phyloP scores from a whole-genome alignment of 192 early-diverging fungal genomes.

The Phycomyces blakesleeanus region DNA sequence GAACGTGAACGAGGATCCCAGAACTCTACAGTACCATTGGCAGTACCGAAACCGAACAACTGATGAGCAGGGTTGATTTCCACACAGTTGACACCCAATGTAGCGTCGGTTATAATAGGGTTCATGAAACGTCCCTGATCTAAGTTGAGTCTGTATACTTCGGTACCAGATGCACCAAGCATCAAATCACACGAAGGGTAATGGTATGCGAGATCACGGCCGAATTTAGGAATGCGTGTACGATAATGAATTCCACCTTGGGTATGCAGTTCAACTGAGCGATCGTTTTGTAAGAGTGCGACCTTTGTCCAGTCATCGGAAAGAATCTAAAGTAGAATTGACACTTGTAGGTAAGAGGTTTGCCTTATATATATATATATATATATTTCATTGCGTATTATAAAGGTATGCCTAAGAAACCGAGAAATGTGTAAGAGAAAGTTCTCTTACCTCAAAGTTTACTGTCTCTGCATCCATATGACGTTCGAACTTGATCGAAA shows the following conservation, averaged over 20 bases:
- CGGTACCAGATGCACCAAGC: constrained; percentile 70
- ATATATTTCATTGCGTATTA: no score
- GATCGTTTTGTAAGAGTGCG: constrained; percentile 86
- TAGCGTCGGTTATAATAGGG: constrained; percentile 67
- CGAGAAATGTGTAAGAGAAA: neutral
- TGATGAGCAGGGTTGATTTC: constrained; percentile 90
- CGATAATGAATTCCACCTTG: constrained; percentile 94
- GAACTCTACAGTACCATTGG: constrained; percentile 87
- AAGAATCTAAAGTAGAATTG: constrained; percentile 51
- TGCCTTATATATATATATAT: no score
- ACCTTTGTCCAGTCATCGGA: constrained; percentile 98
- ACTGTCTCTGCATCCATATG: constrained; percentile 94
- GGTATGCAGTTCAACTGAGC: constrained; percentile 89
- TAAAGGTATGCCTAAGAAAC: neutral
- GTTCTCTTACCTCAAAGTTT: constrained; percentile 53
- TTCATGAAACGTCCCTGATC: constrained; percentile 91
- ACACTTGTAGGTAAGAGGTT: no score
- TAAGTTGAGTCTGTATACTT: constrained; percentile 89
- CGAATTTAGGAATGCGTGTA: constrained; percentile 93
- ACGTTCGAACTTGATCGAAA: constrained; percentile 98
- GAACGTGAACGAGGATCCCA: constrained; percentile 88
- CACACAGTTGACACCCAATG: constrained; percentile 63
- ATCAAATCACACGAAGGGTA: constrained; percentile 89
- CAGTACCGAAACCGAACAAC: constrained; percentile 86
- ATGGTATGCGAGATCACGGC: constrained; percentile 87